These are phyloP conservation scores for Neofusicoccum kwambonambiense DNA, from an alignment of 2,329 filamentous ascomycete genomes.

Conservation along the genomic window DNA sequence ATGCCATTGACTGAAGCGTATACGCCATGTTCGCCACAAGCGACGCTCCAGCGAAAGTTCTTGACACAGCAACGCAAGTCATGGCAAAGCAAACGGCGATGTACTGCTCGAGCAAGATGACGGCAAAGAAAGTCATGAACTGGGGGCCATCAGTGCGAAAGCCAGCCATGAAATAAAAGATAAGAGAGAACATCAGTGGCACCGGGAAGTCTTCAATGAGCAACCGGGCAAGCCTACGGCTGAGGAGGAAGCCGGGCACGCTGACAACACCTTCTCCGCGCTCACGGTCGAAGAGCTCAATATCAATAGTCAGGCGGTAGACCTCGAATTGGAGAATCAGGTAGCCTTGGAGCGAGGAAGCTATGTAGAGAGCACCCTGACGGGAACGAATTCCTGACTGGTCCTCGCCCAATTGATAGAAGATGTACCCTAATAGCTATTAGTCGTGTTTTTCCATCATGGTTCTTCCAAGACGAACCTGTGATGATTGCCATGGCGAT, in stretches of 20 bases:
- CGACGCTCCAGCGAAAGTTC: conserved; percentile 69
- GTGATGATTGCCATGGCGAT: conserved; percentile 68
- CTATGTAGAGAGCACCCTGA: conserved; percentile 70
- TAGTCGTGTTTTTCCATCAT: not conserved
- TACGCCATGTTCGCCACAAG: conserved; percentile 71
- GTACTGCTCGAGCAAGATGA: conserved; percentile 70
- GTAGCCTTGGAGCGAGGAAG: conserved; percentile 71
- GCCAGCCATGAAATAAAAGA: conserved; percentile 77
- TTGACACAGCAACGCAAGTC: conserved; percentile 62
- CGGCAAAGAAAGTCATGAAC: conserved; percentile 71
- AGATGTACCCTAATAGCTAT: conserved; percentile 46
- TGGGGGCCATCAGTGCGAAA: conserved; percentile 63
- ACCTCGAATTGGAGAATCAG: conserved; percentile 74
- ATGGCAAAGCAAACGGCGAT: conserved; percentile 71
- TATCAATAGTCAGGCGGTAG: conserved; percentile 72
- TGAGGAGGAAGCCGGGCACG: conserved; percentile 67
- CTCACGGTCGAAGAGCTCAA: conserved; percentile 74
- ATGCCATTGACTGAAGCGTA: conserved; percentile 71
- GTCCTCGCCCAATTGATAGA: conserved; percentile 63
- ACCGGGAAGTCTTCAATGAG: conserved; percentile 72
- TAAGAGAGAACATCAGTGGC: conserved; percentile 66
- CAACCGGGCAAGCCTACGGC: conserved; percentile 66
- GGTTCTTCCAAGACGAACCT: conserved; percentile 51
- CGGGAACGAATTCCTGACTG: conserved; percentile 71
- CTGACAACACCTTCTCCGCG: conserved; percentile 70